phyloP scores from a whole-genome alignment of 164 flowering plant species.

The Buxus sempervirens region DNA sequence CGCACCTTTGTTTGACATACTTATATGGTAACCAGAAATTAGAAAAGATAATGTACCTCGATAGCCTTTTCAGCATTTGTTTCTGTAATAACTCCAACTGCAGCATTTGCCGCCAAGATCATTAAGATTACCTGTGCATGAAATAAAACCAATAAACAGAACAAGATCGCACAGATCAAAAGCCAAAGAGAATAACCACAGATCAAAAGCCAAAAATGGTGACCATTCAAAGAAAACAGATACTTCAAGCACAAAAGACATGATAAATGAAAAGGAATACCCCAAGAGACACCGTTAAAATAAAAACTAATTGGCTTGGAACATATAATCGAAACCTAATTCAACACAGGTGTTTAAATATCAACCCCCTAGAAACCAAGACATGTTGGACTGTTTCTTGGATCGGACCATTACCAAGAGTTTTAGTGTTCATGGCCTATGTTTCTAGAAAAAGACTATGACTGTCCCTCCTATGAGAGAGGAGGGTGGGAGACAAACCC shows the following conservation, averaged over 20 bases:
- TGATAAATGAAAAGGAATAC: too few species aligned
- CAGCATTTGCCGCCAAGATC: constrained; percentile 98
- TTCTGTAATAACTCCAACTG: constrained; percentile 96
- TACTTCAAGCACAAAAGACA: neutral
- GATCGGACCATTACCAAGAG: too few species aligned
- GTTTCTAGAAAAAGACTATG: too few species aligned
- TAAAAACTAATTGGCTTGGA: neutral
- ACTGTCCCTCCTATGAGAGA: too few species aligned
- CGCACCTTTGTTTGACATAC: too few species aligned
- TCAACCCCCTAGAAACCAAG: neutral
- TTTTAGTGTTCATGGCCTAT: too few species aligned
- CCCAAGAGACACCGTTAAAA: neutral
- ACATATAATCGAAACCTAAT: neutral
- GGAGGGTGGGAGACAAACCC: too few species aligned
- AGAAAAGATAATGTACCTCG: constrained; percentile 44
- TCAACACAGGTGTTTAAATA: neutral
- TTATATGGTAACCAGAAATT: neutral
- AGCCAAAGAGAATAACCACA: neutral
- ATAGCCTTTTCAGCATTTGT: constrained; percentile 99
- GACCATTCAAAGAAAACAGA: neutral
- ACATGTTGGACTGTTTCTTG: too few species aligned
- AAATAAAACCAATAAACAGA: constrained; percentile 7
- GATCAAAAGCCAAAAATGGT: neutral
- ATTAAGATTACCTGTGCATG: constrained; percentile 75
- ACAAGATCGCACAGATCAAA: neutral